These are phyloP conservation scores for Boletus sp. DNA, from an alignment of 1,284 basidiomycete species.

Conservation along the genomic window DNA sequence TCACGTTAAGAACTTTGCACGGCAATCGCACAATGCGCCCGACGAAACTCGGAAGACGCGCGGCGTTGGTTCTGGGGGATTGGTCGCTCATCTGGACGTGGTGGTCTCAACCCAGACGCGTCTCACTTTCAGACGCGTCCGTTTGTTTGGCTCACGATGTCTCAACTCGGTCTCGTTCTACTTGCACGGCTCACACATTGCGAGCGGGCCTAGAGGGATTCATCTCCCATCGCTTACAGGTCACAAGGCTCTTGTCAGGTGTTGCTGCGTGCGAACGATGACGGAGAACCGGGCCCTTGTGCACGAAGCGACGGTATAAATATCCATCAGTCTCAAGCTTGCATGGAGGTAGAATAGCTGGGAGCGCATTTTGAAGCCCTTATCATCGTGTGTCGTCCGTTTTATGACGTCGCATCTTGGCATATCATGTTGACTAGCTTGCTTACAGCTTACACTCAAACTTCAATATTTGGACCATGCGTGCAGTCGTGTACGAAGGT, in stretches of 20 bases:
- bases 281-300: not conserved
- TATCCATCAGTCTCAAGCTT: not conserved
- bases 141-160: constrained; percentile 9
- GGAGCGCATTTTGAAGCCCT: too few relatives aligned
- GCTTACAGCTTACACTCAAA: not conserved
- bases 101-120: constrained; percentile 10
- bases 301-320: not conserved
- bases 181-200: not conserved
- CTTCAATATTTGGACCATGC: not conserved
- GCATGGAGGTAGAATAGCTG: not conserved
- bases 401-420: not conserved
- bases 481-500: constrained; percentile 8
- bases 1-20: constrained; percentile 65
- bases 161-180: not conserved
- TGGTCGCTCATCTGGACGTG: constrained; percentile 29
- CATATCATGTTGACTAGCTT: not conserved
- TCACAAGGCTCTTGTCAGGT: not conserved
- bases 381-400: not conserved
- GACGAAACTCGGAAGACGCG: constrained; percentile 49
- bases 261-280: not conserved
- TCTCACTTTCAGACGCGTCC: constrained; percentile 10
- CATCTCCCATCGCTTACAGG: too few relatives aligned
- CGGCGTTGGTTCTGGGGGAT: constrained; percentile 65
- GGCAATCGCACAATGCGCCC: constrained; percentile 68
- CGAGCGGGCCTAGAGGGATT: too few relatives aligned